Percentiles rank a stretch among this genome's conserved stretches.
These are phyloP conservation scores for Botrytis deweyae DNA, from an alignment of 2,329 filamentous ascomycete species.

Conservation along the genomic window DNA sequence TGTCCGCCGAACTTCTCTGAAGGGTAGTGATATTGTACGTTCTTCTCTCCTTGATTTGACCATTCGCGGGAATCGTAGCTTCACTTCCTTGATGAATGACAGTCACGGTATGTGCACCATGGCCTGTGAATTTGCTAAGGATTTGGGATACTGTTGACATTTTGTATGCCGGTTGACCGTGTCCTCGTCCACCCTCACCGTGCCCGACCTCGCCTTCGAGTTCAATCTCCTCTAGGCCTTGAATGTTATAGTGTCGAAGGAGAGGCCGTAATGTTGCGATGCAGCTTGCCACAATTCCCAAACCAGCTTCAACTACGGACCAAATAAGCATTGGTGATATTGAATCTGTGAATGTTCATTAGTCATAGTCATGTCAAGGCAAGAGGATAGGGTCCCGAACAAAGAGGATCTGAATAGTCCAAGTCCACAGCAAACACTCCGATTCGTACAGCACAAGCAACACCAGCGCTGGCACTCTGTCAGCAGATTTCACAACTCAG, in stretches of 20 bases:
- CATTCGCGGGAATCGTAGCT: background rate
- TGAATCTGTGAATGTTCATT: constrained; percentile 9
- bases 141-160: constrained; percentile 21
- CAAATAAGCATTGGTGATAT: constrained; percentile 19
- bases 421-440: constrained; percentile 10
- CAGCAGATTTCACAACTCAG: background rate
- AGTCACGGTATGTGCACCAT: constrained; percentile 19
- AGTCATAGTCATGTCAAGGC: background rate
- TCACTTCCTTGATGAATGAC: constrained; percentile 13
- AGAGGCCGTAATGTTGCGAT: constrained; percentile 20
- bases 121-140: constrained; percentile 5
- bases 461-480: background rate
- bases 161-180: background rate
- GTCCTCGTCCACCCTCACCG: background rate
- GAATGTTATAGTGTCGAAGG: constrained; percentile 10
- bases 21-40: constrained; percentile 6
- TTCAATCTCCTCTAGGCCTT: constrained; percentile 11
- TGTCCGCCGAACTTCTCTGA: constrained; percentile 11
- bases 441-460: constrained; percentile 13
- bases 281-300: constrained; percentile 18
- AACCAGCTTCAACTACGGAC: constrained; percentile 17
- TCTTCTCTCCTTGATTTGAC: constrained; percentile 11
- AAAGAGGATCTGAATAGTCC: constrained; percentile 19
- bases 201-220: background rate
- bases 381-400: background rate